Base-by-base conservation (phyloP, 805 yeast genomes). In the Myxozyma melibiosi region DNA sequence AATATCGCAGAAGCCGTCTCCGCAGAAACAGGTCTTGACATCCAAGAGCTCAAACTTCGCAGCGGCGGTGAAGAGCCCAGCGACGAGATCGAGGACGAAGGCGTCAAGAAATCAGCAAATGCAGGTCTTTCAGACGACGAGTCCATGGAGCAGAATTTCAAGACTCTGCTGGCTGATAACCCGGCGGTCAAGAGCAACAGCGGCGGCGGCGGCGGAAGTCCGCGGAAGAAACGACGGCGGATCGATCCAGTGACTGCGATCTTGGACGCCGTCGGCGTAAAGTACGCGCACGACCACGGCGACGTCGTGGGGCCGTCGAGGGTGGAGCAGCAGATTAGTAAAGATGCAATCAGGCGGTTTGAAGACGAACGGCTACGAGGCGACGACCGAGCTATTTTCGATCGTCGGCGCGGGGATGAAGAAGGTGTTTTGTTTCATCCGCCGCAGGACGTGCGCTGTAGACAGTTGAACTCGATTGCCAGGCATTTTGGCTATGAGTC, bases 201-300 rank as follows among this genome's bases (percentile, higher is more conserved):
- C 3, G 18, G 30, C 14, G 13, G 11, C 40, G 28, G 18, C 25
- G 1, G 14, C 18, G 9, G 42, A 20, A 18, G 18, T 25, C 9
- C 5, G 20, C 22, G 22, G 11, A 25, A 8, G n/a, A 43, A 43
- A 16, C 9, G 49, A 9, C 13, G 14, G n/a, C 38, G 41, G 3
- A 22, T 53, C 11, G 63, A 59, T 52, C 58, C 61, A 5, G 50
- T 59, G 8, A 39, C 55, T 20, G 63, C 63, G 35, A 59, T 59
- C 16, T 31, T 59, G 48, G 51, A 52, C 37, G 35, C 53, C 3
- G 57, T 38, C 8, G 63, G 63, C 6, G 63, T 56, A 22, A 42
- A 47, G 27, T 59, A 55, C 34, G 27, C 45, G 14, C 63, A 59
- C 33, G 51, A 59, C 25, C 57, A 59, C 30, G 48, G 54, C 8